These are phyloP conservation scores for Penicillium sp. DNA, from an alignment of 2,329 filamentous ascomycete genomes.

Conservation along the genomic window DNA sequence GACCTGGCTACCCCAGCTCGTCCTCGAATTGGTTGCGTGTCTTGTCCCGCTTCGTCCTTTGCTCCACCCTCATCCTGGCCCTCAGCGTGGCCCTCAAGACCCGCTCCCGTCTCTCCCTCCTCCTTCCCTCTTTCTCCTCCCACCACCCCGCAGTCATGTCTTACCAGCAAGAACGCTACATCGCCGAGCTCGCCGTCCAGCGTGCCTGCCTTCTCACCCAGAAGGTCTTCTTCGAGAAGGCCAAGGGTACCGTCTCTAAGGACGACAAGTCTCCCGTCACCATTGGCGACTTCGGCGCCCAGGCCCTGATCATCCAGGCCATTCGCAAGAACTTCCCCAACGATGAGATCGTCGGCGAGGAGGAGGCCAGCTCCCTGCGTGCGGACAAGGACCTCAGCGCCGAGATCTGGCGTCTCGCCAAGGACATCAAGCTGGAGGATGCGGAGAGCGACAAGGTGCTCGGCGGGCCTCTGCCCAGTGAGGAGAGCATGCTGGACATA, in stretches of 20 bases:
- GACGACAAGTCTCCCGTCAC: slow-evolving; percentile 96
- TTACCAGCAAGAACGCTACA: slow-evolving; percentile 75
- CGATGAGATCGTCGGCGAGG: slow-evolving; percentile 91
- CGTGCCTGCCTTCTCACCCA: slow-evolving; percentile 74
- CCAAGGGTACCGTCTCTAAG: slow-evolving; percentile 92
- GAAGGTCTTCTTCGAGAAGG: slow-evolving; percentile 78
- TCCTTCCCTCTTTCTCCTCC: slow-evolving; percentile 21
- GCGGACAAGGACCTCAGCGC: slow-evolving; percentile 66
- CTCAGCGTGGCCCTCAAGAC: slow-evolving; percentile 39
- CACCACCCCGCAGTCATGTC: slow-evolving; percentile 38
- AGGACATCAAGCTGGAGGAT: slow-evolving; percentile 67
- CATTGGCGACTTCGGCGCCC: slow-evolving; percentile 95
- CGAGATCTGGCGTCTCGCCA: slow-evolving; percentile 82
- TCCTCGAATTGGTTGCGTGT: slow-evolving; percentile 16
- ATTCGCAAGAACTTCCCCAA: slow-evolving; percentile 85
- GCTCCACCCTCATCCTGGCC: slow-evolving; percentile 45
- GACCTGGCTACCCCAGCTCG: slow-evolving; percentile 20
- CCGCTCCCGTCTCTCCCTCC: slow-evolving; percentile 41
- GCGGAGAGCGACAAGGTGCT: slow-evolving; percentile 63
- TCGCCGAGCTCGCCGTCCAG: slow-evolving; percentile 86
- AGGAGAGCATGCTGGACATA: slow-evolving; percentile 60
- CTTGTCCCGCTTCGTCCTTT: slow-evolving; percentile 34
- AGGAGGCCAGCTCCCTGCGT: slow-evolving; percentile 80
- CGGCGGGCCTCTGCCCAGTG: slow-evolving; percentile 65
- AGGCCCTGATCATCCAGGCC: slow-evolving; percentile 91